Conservation (phyloP, 2,329 filamentous ascomycete species). For the Aspergillus pseudotamarii region DNA sequence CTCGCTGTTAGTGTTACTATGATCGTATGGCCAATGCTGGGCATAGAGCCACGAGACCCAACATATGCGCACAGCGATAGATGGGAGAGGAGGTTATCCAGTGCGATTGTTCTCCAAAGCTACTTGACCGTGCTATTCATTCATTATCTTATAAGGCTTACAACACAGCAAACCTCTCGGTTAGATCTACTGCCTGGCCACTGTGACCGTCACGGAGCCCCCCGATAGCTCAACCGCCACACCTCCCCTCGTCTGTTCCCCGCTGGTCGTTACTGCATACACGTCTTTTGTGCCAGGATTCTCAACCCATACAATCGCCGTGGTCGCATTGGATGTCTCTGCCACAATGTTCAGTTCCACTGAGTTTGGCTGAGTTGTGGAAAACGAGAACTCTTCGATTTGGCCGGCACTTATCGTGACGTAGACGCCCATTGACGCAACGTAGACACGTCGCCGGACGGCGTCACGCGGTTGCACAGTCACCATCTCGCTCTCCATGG, state of each 20-base stretch:
- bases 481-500: conserved; percentile 7
- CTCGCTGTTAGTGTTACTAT: background rate
- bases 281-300: conserved; percentile 14
- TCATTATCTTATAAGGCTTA: too few relatives aligned
- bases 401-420: conserved; percentile 19
- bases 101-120: background rate
- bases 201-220: background rate
- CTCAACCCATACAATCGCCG: conserved; percentile 19
- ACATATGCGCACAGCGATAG: background rate
- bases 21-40: background rate
- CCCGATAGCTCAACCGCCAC: background rate
- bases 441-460: conserved; percentile 19
- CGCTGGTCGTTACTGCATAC: conserved; percentile 2
- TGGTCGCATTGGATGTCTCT: conserved; percentile 5
- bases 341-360: conserved; percentile 6
- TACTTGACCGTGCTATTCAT: background rate
- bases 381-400: conserved; percentile 15
- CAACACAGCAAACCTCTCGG: too few relatives aligned
- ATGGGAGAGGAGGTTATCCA: background rate
- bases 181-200: background rate
- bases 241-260: background rate
- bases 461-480: conserved; percentile 22
- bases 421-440: conserved; percentile 22
- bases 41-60: background rate
- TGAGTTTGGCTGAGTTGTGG: background rate